Percentiles rank a stretch among this genome's conserved stretches.
These are phyloP conservation scores for Aspergillus calidoustus DNA, from an alignment of 2,329 filamentous ascomycete species.

Conservation along the genomic window DNA sequence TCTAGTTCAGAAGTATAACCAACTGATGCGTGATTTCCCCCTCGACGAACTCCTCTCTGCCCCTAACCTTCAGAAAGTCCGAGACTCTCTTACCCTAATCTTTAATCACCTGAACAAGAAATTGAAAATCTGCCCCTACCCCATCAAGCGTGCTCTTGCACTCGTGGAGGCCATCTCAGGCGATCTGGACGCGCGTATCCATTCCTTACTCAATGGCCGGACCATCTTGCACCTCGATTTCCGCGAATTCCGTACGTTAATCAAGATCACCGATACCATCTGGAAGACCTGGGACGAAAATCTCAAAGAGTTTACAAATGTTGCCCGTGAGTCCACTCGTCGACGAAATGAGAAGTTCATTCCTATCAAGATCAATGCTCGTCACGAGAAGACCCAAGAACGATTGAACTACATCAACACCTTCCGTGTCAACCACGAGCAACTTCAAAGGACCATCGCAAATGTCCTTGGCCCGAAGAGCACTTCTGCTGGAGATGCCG, in stretches of 20 bases:
- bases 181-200: conserved; percentile 85
- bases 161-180: conserved; percentile 97
- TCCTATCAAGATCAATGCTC: conserved; percentile 90
- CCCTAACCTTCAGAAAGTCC: conserved; percentile 83
- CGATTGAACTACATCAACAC: conserved; percentile 91
- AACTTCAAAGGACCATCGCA: conserved; percentile 92
- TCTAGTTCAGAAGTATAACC: conserved; percentile 97
- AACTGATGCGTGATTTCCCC: conserved; percentile 97
- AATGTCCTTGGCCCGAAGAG: conserved; percentile 87
- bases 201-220: conserved; percentile 81
- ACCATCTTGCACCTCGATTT: conserved; percentile 92
- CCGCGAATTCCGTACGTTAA: conserved; percentile 82
- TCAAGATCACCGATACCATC: conserved; percentile 81
- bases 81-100: conserved; percentile 86
- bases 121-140: conserved; percentile 93
- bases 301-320: conserved; percentile 96
- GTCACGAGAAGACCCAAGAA: conserved; percentile 86
- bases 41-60: conserved; percentile 93
- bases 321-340: conserved; percentile 91
- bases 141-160: conserved; percentile 84
- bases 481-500: conserved; percentile 58
- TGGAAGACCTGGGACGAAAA: conserved; percentile 95
- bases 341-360: conserved; percentile 98
- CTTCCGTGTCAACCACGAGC: conserved; percentile 96
- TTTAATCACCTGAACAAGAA: conserved; percentile 98